These are phyloP conservation scores for Luffa acutangula DNA, from an alignment of 306 rosid species.

Conservation along the genomic window DNA sequence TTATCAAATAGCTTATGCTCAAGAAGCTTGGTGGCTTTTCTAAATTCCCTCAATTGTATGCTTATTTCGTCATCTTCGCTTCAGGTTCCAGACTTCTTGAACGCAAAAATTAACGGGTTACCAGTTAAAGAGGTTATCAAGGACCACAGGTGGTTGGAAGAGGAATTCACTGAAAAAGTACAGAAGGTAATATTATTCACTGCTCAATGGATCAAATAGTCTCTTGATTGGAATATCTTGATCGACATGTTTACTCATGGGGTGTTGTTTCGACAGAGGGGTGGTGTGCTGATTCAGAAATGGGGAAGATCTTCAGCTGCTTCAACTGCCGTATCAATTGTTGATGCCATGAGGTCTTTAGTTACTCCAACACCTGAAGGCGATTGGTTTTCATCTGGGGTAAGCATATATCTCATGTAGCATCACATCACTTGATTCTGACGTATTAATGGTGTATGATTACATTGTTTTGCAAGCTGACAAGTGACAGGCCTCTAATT, in stretches of 20 bases:
- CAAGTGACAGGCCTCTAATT: neutral
- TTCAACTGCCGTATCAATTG: conserved; percentile 81
- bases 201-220: neutral
- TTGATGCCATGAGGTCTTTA: conserved; percentile 77
- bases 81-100: conserved; percentile 94
- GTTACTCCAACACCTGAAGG: conserved; percentile 88
- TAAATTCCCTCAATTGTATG: conserved; percentile 7
- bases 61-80: conserved; percentile 5
- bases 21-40: neutral
- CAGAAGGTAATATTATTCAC: conserved; percentile 50
- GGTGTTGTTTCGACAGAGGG: conserved; percentile 48
- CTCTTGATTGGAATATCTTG: neutral
- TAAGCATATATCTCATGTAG: conserved; percentile 25
- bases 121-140: conserved; percentile 82
- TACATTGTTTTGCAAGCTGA: neutral
- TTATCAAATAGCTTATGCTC: conserved; percentile 17
- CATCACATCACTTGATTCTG: neutral
- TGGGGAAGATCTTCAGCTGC: conserved; percentile 99
- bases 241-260: neutral
- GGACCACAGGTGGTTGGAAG: conserved; percentile 87
- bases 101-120: conserved; percentile 73
- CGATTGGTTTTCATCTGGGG: conserved; percentile 96
- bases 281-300: conserved; percentile 75
- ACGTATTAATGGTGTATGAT: neutral
- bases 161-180: conserved; percentile 75